Conservation (phyloP, 225 moss, liverwort and hornwort species). For the Asterella californica region DNA sequence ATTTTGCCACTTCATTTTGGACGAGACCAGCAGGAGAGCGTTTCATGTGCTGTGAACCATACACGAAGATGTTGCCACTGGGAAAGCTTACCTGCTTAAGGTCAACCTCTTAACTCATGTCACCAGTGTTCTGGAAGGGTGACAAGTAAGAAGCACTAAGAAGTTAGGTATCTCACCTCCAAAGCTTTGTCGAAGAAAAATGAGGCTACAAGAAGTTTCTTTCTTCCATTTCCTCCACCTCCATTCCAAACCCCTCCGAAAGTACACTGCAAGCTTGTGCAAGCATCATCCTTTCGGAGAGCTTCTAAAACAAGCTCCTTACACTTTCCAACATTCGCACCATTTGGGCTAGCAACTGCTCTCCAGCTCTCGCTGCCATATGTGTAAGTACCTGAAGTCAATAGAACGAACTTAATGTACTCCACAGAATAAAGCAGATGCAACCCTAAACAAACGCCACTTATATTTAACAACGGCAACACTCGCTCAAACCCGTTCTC, state of each 20-base stretch:
- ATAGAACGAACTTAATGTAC: neutral
- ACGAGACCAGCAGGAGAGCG: neutral
- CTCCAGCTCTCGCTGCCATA: slow-evolving; percentile 56
- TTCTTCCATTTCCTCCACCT: slow-evolving; percentile 73
- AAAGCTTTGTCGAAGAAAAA: slow-evolving; percentile 91
- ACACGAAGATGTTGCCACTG: neutral
- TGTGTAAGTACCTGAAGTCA: slow-evolving; percentile 27
- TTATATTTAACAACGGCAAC: neutral
- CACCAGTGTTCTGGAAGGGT: too few species aligned
- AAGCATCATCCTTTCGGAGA: slow-evolving; percentile 53
- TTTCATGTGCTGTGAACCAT: neutral
- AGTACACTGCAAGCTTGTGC: slow-evolving; percentile 76
- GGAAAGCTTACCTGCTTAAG: too few species aligned
- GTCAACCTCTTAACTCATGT: too few species aligned
- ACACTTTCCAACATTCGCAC: slow-evolving; percentile 62
- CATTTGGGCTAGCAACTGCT: slow-evolving; percentile 42
- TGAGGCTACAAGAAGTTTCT: slow-evolving; percentile 83
- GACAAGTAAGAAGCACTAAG: neutral
- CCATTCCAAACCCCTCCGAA: slow-evolving; percentile 96
- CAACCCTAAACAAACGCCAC: neutral
- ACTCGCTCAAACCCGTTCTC: neutral
- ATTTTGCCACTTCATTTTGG: neutral
- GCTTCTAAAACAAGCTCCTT: slow-evolving; percentile 55
- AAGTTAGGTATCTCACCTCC: slow-evolving; percentile 31
- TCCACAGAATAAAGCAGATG: neutral